phyloP scores from a whole-genome alignment of 108 stramenopile genomes.

The Halocafeteria seosinensis region DNA sequence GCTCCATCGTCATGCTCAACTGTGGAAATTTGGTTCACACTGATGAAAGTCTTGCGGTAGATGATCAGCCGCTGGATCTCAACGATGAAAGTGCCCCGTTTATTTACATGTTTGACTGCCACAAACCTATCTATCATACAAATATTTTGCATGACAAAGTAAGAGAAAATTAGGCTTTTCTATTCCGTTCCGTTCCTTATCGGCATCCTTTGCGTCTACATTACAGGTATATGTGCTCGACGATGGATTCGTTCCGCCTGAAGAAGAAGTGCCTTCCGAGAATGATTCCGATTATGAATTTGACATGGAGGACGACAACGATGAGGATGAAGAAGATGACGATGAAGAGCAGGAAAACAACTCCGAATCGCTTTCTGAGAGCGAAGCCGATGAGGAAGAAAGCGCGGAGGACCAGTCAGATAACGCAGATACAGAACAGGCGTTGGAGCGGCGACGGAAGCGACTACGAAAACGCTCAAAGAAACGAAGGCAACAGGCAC shows the following conservation, averaged over 20 bases:
- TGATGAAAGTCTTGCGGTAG: background rate
- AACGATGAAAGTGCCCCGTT: too few species aligned
- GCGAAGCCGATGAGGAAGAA: too few species aligned
- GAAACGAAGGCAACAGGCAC: too few species aligned
- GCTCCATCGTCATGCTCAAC: background rate
- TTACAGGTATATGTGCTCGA: background rate
- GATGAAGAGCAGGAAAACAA: too few species aligned
- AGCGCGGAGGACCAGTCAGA: too few species aligned
- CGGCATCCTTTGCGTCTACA: background rate
- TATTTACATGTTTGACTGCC: too few species aligned
- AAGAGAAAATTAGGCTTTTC: too few species aligned
- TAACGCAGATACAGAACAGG: too few species aligned
- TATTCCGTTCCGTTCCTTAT: background rate
- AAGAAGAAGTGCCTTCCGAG: background rate
- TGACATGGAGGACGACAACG: background rate
- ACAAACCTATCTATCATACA: background rate
- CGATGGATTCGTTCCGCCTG: background rate
- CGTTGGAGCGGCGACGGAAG: too few species aligned
- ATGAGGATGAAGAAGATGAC: background rate
- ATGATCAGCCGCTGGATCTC: background rate
- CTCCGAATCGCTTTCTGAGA: too few species aligned
- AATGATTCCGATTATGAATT: background rate
- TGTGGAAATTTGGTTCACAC: background rate
- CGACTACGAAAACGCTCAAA: too few species aligned
- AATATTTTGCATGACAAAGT: too few species aligned